These are phyloP conservation scores for Herpetomonas tarakana DNA, from an alignment of 208 protist species.

Conservation along the genomic window DNA sequence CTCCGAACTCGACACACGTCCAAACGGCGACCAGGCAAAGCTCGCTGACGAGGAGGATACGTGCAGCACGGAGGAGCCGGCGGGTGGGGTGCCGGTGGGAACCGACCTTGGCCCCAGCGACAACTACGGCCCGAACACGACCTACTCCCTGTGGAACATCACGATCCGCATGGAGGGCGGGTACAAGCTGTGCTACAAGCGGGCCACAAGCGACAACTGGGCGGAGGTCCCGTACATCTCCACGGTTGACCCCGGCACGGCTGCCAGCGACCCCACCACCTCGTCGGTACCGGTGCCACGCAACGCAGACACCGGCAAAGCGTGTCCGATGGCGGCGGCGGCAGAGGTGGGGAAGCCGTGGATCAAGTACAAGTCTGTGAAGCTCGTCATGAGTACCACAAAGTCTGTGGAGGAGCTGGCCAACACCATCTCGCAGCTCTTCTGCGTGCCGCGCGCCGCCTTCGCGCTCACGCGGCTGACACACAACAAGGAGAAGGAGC, in stretches of 20 bases:
- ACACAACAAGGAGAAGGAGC: conserved; percentile 19
- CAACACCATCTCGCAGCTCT: conserved; percentile 21
- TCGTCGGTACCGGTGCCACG: conserved; percentile 26
- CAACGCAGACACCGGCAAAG: conserved; percentile 36
- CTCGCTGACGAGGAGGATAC: conserved; percentile 53
- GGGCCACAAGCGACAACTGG: conserved; percentile 30
- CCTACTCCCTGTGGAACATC: conserved; percentile 55
- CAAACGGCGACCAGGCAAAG: conserved; percentile 60
- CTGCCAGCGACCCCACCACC: conserved; percentile 4
- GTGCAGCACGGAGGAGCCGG: conserved; percentile 44
- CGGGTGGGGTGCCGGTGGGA: conserved; percentile 53
- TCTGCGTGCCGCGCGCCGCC: conserved; percentile 49
- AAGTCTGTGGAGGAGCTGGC: conserved; percentile 22
- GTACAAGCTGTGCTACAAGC: conserved; percentile 79
- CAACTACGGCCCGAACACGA: conserved; percentile 69
- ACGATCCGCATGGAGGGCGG: conserved; percentile 34
- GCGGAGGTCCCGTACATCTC: conserved; percentile 67
- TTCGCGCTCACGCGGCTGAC: conserved; percentile 33
- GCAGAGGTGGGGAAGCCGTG: conserved; percentile 19
- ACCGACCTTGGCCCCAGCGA: conserved; percentile 49
- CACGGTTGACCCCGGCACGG: conserved; percentile 14
- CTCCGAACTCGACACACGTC: conserved; percentile 66
- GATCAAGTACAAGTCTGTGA: conserved; percentile 40
- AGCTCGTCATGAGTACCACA: conserved; percentile 28
- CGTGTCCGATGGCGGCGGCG: conserved; percentile 39